Evolutionary conservation across 2,329 filamentous ascomycete species (phyloP).

Genomic region (Pestalotiopsis sp.): DNA sequence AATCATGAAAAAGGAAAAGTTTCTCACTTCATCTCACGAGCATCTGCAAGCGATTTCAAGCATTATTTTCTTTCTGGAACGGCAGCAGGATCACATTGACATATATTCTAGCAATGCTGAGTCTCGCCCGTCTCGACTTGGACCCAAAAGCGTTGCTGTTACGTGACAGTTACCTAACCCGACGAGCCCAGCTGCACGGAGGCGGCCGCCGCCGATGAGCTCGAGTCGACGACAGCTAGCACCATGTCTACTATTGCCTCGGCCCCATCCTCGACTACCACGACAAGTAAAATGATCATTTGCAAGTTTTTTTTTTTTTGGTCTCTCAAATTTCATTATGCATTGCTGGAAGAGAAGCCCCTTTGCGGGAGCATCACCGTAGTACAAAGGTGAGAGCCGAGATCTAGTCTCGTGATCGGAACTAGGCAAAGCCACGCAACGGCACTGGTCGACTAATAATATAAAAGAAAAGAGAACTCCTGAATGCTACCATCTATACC

Average conservation of each 20-base stretch:
- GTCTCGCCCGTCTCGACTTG: not conserved
- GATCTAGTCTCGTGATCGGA: not conserved
- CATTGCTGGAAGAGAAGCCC: not conserved
- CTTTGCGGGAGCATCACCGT: not conserved
- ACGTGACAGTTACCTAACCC: constrained; percentile 3
- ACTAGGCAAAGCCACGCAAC: not conserved
- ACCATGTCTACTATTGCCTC: not conserved
- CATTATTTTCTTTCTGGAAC: not conserved
- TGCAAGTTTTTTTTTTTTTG: not conserved
- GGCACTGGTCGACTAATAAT: not conserved
- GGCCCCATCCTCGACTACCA: not conserved
- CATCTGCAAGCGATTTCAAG: not conserved
- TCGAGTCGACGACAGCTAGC: not conserved
- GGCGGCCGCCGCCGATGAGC: not conserved
- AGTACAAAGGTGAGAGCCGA: not conserved
- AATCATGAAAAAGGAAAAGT: not conserved
- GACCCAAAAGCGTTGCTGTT: not conserved
- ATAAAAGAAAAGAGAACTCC: not conserved
- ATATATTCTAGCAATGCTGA: not conserved
- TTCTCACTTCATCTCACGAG: not conserved
- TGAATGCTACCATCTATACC: not conserved
- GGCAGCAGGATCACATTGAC: not conserved
- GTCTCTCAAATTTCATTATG: not conserved
- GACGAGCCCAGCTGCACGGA: not conserved
- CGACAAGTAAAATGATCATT: not conserved